Percentiles rank a stretch among this genome's conserved stretches.
phyloP scores from a whole-genome alignment of 352 stramenopile species.

The Pythium aphanidermatum region DNA sequence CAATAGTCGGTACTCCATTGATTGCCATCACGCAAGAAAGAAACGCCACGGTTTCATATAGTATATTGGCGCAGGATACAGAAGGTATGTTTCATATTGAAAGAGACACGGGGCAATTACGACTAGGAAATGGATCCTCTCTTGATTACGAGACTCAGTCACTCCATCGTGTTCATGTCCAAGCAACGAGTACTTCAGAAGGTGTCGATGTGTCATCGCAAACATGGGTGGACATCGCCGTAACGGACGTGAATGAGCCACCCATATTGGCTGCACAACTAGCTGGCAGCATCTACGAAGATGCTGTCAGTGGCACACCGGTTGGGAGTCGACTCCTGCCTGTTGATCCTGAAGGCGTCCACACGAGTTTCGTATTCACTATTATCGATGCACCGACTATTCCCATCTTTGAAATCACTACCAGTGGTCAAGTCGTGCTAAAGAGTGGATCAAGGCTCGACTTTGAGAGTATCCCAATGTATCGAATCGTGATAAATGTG shows the following conservation, averaged over 20 bases:
- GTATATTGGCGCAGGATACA: conserved; percentile 8
- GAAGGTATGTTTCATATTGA: conserved; percentile 18
- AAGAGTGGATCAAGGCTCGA: conserved; percentile 9
- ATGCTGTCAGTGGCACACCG: neutral
- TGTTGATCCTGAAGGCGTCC: conserved; percentile 20
- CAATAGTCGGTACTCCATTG: conserved; percentile 3
- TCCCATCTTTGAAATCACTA: conserved; percentile 7
- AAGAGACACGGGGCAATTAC: conserved; percentile 11
- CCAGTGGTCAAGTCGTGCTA: conserved; percentile 6
- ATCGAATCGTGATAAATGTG: conserved; percentile 18
- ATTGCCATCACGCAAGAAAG: conserved; percentile 10
- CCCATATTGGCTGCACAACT: conserved; percentile 4
- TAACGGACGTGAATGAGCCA: conserved; percentile 23
- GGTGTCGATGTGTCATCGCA: neutral
- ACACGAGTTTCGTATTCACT: conserved; percentile 11
- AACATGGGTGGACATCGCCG: conserved; percentile 9
- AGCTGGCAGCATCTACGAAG: conserved; percentile 9
- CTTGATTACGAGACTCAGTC: conserved; percentile 19
- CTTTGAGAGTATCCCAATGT: conserved; percentile 11
- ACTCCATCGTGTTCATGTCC: conserved; percentile 10
- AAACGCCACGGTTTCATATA: neutral
- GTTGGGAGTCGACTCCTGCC: conserved; percentile 8
- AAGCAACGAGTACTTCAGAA: neutral
- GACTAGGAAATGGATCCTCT: neutral
- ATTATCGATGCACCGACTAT: neutral